Percentiles rank a stretch among this genome's conserved stretches.
Evolutionary conservation across 1,284 basidiomycete genomes (phyloP).

Genomic region (Anthracocystis panici-leucophaei): DNA sequence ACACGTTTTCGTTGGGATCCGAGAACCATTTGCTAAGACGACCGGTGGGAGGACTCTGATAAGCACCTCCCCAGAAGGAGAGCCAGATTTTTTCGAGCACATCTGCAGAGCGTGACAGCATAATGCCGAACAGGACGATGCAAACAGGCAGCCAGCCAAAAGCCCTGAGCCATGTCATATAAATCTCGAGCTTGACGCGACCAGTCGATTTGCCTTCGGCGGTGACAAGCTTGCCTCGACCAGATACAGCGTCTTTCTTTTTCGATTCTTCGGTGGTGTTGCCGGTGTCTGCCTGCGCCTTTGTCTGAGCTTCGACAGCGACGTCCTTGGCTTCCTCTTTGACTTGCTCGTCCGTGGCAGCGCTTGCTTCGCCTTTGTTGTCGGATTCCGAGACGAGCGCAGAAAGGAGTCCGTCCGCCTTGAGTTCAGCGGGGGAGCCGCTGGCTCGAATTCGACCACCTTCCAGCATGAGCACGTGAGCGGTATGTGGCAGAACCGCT

Average conservation of each 20-base stretch:
- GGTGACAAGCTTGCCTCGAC: constrained; percentile 74
- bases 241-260: constrained; percentile 12
- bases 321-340: constrained; percentile 40
- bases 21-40: constrained; percentile 1
- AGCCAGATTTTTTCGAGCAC: constrained; percentile 45
- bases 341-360: constrained; percentile 25
- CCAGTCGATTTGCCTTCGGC: constrained; percentile 81
- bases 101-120: constrained; percentile 25
- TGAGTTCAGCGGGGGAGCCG: constrained; percentile 74
- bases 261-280: constrained; percentile 2
- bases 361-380: constrained; percentile 48
- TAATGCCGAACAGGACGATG: constrained; percentile 26
- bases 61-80: constrained; percentile 41
- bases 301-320: constrained; percentile 27
- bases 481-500: constrained; percentile 40
- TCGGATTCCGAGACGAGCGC: constrained; percentile 61
- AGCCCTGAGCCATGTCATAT: constrained; percentile 79
- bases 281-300: constrained; percentile 17
- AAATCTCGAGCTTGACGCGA: constrained; percentile 82
- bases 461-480: constrained; percentile 58
- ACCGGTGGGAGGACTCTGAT: constrained; percentile 1
- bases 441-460: constrained; percentile 25
- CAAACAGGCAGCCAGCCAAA: constrained; percentile 55
- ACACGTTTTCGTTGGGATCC: constrained; percentile 20
- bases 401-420: constrained; percentile 23